A percentile compares a stretch with the other conserved stretches of the same genome.
phyloP scores from a whole-genome alignment of 768 basidiomycete species.

The Hygrophoropsis aurantiaca region DNA sequence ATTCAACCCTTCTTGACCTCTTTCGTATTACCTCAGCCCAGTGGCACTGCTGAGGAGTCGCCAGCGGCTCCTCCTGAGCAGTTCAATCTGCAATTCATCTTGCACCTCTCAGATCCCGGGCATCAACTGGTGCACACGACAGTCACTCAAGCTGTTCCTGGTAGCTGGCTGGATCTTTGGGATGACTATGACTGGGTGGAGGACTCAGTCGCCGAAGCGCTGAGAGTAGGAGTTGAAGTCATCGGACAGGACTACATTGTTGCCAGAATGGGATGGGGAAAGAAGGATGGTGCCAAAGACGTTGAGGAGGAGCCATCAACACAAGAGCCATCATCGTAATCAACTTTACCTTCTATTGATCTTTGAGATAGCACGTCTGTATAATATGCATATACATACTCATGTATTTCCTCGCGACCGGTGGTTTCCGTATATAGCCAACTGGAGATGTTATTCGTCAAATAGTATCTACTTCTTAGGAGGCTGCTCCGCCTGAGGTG shows the following conservation, averaged over 20 bases:
- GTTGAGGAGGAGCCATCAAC: slow-evolving; percentile 3
- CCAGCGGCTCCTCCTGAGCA: slow-evolving; percentile 17
- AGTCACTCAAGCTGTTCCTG: slow-evolving; percentile 80
- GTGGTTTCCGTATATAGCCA: no score
- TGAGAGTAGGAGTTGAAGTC: slow-evolving; percentile 84
- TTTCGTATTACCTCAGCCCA: slow-evolving; percentile 41
- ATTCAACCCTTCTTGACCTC: slow-evolving; percentile 81
- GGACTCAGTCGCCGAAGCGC: slow-evolving; percentile 84
- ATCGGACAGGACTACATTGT: slow-evolving; percentile 92
- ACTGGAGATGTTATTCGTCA: no score
- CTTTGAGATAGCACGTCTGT: background rate
- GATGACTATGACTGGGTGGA: slow-evolving; percentile 97
- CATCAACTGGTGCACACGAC: slow-evolving; percentile 79
- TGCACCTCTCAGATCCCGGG: slow-evolving; percentile 71
- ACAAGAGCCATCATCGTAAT: background rate
- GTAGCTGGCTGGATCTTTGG: slow-evolving; percentile 86
- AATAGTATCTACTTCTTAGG: slow-evolving; percentile 64
- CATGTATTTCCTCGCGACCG: no score
- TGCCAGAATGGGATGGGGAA: slow-evolving; percentile 80
- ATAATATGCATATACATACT: no score
- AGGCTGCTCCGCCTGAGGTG: slow-evolving; percentile 72
- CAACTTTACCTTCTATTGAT: background rate
- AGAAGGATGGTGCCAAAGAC: slow-evolving; percentile 20
- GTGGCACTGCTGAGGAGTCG: slow-evolving; percentile 19
- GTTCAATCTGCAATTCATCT: slow-evolving; percentile 58